Base-by-base conservation (phyloP, 805 yeast genomes). In the Kodamaea lidongshanica region DNA sequence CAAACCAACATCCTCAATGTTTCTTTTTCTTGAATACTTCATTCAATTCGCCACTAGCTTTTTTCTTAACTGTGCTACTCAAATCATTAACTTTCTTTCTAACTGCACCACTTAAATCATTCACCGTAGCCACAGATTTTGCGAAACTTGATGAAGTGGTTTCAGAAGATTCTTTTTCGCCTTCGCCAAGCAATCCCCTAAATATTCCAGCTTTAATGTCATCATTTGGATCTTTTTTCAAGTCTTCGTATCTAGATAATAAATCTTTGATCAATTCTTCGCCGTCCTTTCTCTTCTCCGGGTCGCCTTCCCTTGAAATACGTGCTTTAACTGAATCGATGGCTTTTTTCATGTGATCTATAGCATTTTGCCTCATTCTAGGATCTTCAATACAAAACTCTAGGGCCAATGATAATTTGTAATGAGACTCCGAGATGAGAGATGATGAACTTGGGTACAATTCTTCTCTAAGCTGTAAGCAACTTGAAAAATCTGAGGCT, bases 351-450 rank as follows among this genome's bases (percentile, higher is more conserved):
- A 78, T 65, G 27, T 79, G 73, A 1, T 65, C 64, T 3, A 73
- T 65, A 6, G 86, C 82, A 40, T 64, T 58, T 6, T 53, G 47
- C 32, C 71, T 68, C 44, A 68, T 59, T 0, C 44, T 41, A 0
- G 67, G 65, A 40, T 69, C 70, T 25, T 72, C 82, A n/a, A 66
- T 65, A 34, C 72, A 61, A 43, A 82, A 79, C 45, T 87, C 96
- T 34, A 73, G 60, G 0, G 95, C 92, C 28, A 86, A 61, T 0
- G 94, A 79, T 22, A 84, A 61, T 54, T 83, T 84, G 60, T 78
- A 87, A 53, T 82, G 82, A 0, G 86, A 77, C 52, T 86, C 95
- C 11, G 88, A 77, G 7, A 84, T 63, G 25, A 77, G 55, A 3
- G 80, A 63, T 2, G 82, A 70, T 6, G 58, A 54, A n/a, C 55